Evolutionary conservation across 2,329 filamentous ascomycete genomes (phyloP), one percentile per base, ranked within the genome.

Genomic region (Aureobasidium namibiae): DNA sequence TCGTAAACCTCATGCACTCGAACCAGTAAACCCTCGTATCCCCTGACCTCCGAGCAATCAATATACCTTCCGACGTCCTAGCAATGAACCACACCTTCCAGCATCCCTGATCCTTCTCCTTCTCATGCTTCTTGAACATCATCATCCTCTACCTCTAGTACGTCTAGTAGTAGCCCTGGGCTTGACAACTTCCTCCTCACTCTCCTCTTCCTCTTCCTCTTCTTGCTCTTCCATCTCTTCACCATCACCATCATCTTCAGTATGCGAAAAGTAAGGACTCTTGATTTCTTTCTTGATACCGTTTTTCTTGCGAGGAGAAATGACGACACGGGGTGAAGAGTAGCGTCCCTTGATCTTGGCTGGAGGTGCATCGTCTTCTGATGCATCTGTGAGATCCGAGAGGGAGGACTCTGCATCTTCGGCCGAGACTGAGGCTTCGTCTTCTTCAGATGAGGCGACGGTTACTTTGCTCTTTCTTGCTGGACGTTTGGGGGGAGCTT

Each of bases 161-260:
- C 69, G 62, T 49, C 67, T 65, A 41, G 69, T 71, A 21, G 69
- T 70, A 21, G 60, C 52, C 13, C 66, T 62, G 4, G 68, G 68
- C 63, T 65, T 63, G 1, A 70, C 61, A 13, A 68, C 63, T 60
- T 72, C 69, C 36, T 65, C 66, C 10, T 63, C 63, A 26, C 62
- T 60, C 10, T 64, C 63, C 10, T 61, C 63, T 6, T 61, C 56
- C 9, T 61, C 60, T 4, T 29, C 26, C 26, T n/a, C n/a, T n/a
- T n/a, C n/a, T n/a, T n/a, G n/a, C 11, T 62, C 60, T 24, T 65
- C 61, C 14, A 62, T 63, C 24, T 63, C 60, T 5, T 57, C 59
- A 6, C 52, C 58, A 11, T 11, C 56, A 16, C 62, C 60, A 38
- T 65, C 64, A 3, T 62, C 60, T 18, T 61, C 57, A 67, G 50